phyloP scores from a whole-genome alignment of 257 asterid genomes.

The Solanum pimpinellifolium region DNA sequence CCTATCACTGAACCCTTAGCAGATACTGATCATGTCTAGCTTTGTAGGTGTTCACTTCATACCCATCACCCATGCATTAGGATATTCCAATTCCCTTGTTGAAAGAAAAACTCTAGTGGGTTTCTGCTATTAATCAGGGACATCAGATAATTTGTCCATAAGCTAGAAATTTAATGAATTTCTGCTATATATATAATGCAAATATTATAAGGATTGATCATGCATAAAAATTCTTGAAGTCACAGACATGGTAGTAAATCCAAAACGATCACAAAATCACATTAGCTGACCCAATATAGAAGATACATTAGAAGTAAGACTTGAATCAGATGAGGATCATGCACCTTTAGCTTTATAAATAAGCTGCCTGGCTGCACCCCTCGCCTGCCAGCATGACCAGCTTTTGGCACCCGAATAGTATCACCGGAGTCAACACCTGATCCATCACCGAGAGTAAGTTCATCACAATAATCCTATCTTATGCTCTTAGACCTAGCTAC shows the following conservation, averaged over 20 bases:
- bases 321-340: neutral
- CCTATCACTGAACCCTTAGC: neutral
- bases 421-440: constrained; percentile 85
- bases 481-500: neutral
- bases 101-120: neutral
- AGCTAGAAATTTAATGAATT: neutral
- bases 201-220: neutral
- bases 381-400: constrained; percentile 71
- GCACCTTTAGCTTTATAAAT: constrained; percentile 63
- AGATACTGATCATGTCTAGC: neutral
- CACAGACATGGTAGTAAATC: neutral
- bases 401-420: constrained; percentile 65
- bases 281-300: neutral
- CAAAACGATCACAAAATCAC: neutral
- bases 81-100: neutral
- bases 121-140: neutral
- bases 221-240: neutral
- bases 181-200: neutral
- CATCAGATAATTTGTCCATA: neutral
- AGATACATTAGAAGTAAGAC: neutral
- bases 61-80: neutral
- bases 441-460: constrained; percentile 5
- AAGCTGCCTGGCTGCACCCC: constrained; percentile 63
- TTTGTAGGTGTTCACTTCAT: neutral
- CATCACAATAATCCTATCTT: neutral